phyloP scores from a whole-genome alignment of 2,329 filamentous ascomycete species.

The Fusarium dimerum region DNA sequence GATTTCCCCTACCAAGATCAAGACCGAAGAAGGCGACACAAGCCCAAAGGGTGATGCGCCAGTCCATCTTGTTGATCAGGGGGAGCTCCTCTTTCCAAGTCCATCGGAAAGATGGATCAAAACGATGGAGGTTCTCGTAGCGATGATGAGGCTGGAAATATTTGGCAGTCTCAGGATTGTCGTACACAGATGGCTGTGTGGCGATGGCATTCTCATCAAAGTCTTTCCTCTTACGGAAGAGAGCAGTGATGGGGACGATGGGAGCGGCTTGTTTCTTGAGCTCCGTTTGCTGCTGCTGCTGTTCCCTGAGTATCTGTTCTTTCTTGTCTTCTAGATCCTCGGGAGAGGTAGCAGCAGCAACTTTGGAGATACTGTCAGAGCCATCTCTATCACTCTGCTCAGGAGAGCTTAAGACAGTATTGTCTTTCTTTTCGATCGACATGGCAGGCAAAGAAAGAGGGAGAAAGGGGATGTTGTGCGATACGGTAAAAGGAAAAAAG shows the following conservation, averaged over 20 bases:
- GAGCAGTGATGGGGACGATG: not conserved
- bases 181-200: not conserved
- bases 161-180: not conserved
- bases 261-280: not conserved
- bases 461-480: not conserved
- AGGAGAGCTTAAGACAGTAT: not conserved
- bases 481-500: not conserved
- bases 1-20: not conserved
- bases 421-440: not conserved
- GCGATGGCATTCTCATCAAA: not conserved
- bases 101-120: conserved; percentile 47
- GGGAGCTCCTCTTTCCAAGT: conserved; percentile 42
- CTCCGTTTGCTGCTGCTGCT: not conserved
- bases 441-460: not conserved
- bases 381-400: not conserved
- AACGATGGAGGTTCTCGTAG: conserved; percentile 44
- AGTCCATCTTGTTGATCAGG: conserved; percentile 22
- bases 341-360: not conserved
- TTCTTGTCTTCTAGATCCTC: not conserved
- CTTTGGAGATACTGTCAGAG: not conserved
- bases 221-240: not conserved
- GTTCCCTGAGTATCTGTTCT: not conserved
- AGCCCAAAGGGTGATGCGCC: not conserved
- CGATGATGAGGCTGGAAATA: not conserved
- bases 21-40: conserved; percentile 1